Conservation (phyloP, 1,139 yeast genomes). For the Lizanozyma gosingica region DNA sequence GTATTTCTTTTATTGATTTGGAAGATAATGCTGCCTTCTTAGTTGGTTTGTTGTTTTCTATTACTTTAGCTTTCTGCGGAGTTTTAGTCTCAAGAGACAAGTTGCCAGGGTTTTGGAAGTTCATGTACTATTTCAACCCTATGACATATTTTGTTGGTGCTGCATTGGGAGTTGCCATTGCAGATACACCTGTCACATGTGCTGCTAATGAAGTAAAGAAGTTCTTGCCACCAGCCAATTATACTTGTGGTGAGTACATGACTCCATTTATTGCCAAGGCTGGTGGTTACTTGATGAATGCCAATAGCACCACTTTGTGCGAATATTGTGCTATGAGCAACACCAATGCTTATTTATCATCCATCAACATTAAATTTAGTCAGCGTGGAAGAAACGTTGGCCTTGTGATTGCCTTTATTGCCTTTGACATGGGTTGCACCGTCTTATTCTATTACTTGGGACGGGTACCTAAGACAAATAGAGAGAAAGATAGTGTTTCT, state of each 20-base stretch:
- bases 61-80: conserved; percentile 28
- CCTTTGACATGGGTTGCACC: conserved; percentile 44
- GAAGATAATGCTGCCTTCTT: conserved; percentile 27
- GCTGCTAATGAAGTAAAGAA: conserved; percentile 33
- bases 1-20: conserved; percentile 22
- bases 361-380: conserved; percentile 32
- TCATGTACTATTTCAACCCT: conserved; percentile 21
- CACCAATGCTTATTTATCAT: conserved; percentile 43
- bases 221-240: conserved; percentile 43
- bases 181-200: conserved; percentile 42
- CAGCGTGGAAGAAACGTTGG: conserved; percentile 67
- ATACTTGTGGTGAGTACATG: conserved; percentile 49
- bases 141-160: conserved; percentile 25
- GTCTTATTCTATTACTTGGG: conserved; percentile 60
- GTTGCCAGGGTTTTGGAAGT: conserved; percentile 29
- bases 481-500: neutral
- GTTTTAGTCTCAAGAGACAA: conserved; percentile 17
- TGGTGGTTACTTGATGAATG: conserved; percentile 44
- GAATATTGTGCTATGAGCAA: conserved; percentile 38
- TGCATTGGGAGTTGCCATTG: conserved; percentile 44
- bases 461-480: conserved; percentile 56
- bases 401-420: conserved; percentile 22
- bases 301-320: conserved; percentile 38
- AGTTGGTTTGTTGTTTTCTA: conserved; percentile 18
- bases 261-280: conserved; percentile 28